Conservation (phyloP, 169 alveolate genomes). For the Plasmodium yoelii region DNA sequence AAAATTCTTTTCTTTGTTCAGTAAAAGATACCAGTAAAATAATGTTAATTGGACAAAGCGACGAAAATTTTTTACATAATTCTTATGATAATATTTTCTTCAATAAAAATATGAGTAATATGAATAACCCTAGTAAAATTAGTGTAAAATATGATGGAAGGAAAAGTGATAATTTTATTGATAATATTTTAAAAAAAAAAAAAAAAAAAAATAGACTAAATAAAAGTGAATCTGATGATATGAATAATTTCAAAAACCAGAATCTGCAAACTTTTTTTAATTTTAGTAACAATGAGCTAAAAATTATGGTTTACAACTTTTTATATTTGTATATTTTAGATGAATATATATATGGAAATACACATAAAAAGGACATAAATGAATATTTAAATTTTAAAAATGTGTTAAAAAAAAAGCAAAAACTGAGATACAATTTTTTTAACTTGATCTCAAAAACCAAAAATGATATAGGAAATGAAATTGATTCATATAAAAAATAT, state of each 20-base stretch:
- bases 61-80: not conserved
- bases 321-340: slow-evolving; percentile 54
- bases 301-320: slow-evolving; percentile 61
- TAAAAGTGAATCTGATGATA: not conserved
- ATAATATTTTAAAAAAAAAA: slow-evolving; percentile 30
- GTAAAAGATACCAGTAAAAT: too few species aligned
- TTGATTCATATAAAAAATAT: slow-evolving; percentile 39
- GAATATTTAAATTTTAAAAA: slow-evolving; percentile 68
- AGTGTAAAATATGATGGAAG: not conserved
- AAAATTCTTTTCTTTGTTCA: too few species aligned
- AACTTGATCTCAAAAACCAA: slow-evolving; percentile 26
- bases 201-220: slow-evolving; percentile 17
- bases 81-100: not conserved
- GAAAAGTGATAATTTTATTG: slow-evolving; percentile 43
- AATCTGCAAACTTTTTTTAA: slow-evolving; percentile 30
- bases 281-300: slow-evolving; percentile 53
- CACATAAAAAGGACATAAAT: slow-evolving; percentile 70
- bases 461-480: slow-evolving; percentile 60
- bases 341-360: slow-evolving; percentile 55
- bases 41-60: not conserved
- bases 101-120: not conserved
- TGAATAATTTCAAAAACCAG: slow-evolving; percentile 7
- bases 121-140: not conserved
- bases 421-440: slow-evolving; percentile 38
- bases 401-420: slow-evolving; percentile 54